Conservation (phyloP, 2,329 filamentous ascomycete genomes). For the Calonectria pseudoreteaudii region DNA sequence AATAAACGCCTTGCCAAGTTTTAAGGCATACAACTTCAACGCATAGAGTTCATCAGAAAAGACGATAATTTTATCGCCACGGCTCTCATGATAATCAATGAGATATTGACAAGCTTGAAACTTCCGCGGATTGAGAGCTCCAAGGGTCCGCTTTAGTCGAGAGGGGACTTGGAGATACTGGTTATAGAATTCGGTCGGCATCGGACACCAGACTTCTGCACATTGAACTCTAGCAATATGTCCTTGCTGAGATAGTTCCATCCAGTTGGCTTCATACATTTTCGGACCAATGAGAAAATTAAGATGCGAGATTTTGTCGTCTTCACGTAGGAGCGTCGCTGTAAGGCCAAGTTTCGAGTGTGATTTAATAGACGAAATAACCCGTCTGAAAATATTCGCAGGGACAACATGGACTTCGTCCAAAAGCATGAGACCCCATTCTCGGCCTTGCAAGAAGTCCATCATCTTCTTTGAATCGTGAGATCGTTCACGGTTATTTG, state of each 20-base stretch:
- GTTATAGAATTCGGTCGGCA: slow-evolving; percentile 94
- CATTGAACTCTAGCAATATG: slow-evolving; percentile 95
- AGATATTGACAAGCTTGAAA: slow-evolving; percentile 95
- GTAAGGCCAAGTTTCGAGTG: slow-evolving; percentile 92
- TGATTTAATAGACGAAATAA: slow-evolving; percentile 87
- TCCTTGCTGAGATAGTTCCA: slow-evolving; percentile 91
- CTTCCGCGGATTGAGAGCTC: slow-evolving; percentile 93
- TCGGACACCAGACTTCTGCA: slow-evolving; percentile 95
- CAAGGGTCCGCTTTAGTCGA: slow-evolving; percentile 61
- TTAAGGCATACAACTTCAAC: slow-evolving; percentile 81
- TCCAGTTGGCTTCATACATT: slow-evolving; percentile 96
- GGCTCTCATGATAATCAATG: slow-evolving; percentile 91
- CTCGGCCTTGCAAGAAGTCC: slow-evolving; percentile 83
- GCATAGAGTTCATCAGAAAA: slow-evolving; percentile 96
- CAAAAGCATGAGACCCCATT: slow-evolving; percentile 94
- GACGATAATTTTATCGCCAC: slow-evolving; percentile 95
- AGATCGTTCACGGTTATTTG: slow-evolving; percentile 81
- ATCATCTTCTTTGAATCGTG: slow-evolving; percentile 93
- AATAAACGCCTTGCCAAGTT: slow-evolving; percentile 85
- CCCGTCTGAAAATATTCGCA: slow-evolving; percentile 89
- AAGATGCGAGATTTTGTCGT: slow-evolving; percentile 93
- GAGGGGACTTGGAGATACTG: slow-evolving; percentile 79
- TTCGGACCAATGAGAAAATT: slow-evolving; percentile 96
- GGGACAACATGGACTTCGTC: slow-evolving; percentile 96
- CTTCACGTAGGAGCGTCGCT: slow-evolving; percentile 88